phyloP scores from a whole-genome alignment of 108 stramenopile genomes.

The Pseudonitzschia delicatissima region DNA sequence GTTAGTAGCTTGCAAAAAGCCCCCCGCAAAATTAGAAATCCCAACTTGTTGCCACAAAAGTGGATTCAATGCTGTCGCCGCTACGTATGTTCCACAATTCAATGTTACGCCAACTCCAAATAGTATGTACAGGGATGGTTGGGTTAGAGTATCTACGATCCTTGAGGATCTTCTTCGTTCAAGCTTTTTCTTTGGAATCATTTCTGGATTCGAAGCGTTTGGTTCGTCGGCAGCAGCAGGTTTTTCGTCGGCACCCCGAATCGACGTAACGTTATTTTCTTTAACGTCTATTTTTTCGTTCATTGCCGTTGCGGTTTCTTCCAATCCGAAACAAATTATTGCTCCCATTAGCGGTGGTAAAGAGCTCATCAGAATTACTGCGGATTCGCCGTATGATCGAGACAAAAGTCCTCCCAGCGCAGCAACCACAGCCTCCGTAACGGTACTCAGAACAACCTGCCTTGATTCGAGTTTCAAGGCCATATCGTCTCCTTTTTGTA shows the following conservation, averaged over 20 bases:
- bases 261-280: too few species aligned
- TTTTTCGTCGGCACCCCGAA: too few species aligned
- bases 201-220: too few species aligned
- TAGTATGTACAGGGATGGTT: neutral
- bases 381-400: neutral
- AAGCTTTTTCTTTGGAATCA: too few species aligned
- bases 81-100: slow-evolving; percentile 4
- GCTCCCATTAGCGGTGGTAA: neutral
- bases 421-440: neutral
- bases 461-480: neutral
- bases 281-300: too few species aligned
- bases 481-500: neutral
- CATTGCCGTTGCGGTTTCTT: too few species aligned
- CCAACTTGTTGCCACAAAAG: slow-evolving; percentile 4
- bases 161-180: too few species aligned
- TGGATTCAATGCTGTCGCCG: neutral
- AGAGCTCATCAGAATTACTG: neutral
- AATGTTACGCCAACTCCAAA: neutral
- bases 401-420: neutral
- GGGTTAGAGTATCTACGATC: too few species aligned
- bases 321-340: neutral
- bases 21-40: neutral
- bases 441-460: neutral
- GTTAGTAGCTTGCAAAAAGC: neutral
- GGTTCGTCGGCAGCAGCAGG: too few species aligned